Evolutionary conservation across 129 eudicot genomes (phyloP), one percentile per base, ranked within the genome.

Genomic region (Deinandra increscens): DNA sequence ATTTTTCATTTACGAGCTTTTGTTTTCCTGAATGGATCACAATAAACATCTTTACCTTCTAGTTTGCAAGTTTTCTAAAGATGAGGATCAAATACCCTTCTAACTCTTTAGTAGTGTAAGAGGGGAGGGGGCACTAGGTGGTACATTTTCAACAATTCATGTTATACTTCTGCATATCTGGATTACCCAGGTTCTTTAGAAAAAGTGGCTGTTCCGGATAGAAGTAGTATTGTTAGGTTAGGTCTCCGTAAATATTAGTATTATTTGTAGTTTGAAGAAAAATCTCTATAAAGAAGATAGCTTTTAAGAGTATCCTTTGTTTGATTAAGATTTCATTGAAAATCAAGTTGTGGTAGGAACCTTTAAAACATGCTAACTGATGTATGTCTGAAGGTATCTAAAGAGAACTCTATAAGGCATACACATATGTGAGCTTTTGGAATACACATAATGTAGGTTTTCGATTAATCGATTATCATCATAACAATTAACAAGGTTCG

Each of bases 1-100:
- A 49, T 48, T 68, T 17, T 68, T 68, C 19, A 49, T 33, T 69
- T 4, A 37, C 36, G 37, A 69, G 66, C 75, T 39, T 70, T 39
- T 70, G 66, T 15, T 42, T 48, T 70, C 51, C 38, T 39, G 4
- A 54, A 39, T 56, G 55, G 9, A 50, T 68, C n/a, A 26, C 31
- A 4, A 48, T 48, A 48, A 19, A 5, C 29, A 45, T 37, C 5
- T 51, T 53, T 69, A 34, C 23, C 36, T 69, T 41, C 37, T 37
- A 54, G 38, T 37, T 18, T 17, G 17, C 31, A 31, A 50, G 60
- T 31, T 20, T 70, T 23, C n/a, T 10, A 11, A 19, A n/a, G 45
- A 41, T 8, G 45, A 10, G 45, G 45, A 41, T 9, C 13, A 1
- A 8, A 41, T 41, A 19, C 9, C 17, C 51, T 45, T 3, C 3